Base-by-base conservation (phyloP, 306 rosid genomes). In the Oxytropis ochrocephala region DNA sequence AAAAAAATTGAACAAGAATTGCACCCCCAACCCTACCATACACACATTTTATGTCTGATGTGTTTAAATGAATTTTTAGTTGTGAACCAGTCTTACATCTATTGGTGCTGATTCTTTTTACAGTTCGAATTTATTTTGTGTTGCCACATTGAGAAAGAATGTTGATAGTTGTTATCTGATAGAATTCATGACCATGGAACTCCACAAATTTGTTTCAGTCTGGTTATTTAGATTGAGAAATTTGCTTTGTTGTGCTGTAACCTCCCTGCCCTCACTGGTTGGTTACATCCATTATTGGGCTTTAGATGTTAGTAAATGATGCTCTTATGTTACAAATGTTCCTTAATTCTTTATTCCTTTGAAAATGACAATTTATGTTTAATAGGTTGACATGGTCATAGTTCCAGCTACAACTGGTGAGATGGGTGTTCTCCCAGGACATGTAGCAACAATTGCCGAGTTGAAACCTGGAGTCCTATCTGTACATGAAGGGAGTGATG, bases 361-460 rank as follows among this genome's bases (percentile, higher is more conserved):
- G 2, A 50, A 52, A 70, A 42, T 73, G 54, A 56, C 66, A 14
- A 8, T 44, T 21, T 44, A n/a, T 69, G 58, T 64, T 50, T 42
- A 60, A 74, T 82, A 95, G 99, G 99, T 95, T 64, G 99, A 95
- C 76, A 86, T 87, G 97, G 97, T 91, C 30, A 95, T 91, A 62
- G 84, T 95, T 70, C 99, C 97, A 36, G 99, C 99, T 39, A 87
- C 83, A 79, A 95, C 99, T 13, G 99, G 99, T 6, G 91, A 87
- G 50, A 89, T 95, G 99, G 99, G 99, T 81, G 97, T 95, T 84
- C 99, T 95, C 76, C 99, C 99, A 16, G 99, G 99, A 32, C 99
- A 95, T 50, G 99, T 95, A 53, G 83, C 97, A 18, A 95, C 99
- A 76, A 95, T 95, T 53, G 95, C 99, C 11, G 99, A 95, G 84